These are phyloP conservation scores for Colletotrichum lini DNA, from an alignment of 2,329 filamentous ascomycete species.

Conservation along the genomic window DNA sequence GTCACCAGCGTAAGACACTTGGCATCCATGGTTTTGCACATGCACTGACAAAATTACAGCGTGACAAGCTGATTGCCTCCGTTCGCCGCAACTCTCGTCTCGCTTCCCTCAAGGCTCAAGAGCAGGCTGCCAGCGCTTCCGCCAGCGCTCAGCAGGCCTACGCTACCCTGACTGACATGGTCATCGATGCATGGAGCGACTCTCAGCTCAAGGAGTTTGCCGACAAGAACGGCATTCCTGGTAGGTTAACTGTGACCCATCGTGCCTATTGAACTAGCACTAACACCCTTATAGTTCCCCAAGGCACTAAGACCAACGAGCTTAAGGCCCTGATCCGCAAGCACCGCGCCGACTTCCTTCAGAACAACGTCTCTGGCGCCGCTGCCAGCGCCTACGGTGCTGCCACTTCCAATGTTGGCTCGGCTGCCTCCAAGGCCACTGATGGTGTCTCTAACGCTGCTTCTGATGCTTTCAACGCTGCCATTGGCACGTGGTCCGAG, in stretches of 20 bases:
- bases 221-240: slow-evolving; percentile 86
- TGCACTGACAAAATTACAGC: slow-evolving; percentile 55
- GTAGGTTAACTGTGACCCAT: slow-evolving; percentile 46
- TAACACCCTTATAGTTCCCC: slow-evolving; percentile 75
- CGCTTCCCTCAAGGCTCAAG: slow-evolving; percentile 78
- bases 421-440: slow-evolving; percentile 83
- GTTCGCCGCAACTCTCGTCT: slow-evolving; percentile 93
- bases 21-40: background rate
- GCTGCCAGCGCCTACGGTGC: slow-evolving; percentile 76
- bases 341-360: slow-evolving; percentile 80
- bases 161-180: slow-evolving; percentile 81
- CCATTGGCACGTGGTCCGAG: slow-evolving; percentile 77
- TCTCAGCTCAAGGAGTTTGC: slow-evolving; percentile 90
- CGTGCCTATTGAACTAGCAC: no score
- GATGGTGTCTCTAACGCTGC: slow-evolving; percentile 74
- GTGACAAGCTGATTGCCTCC: slow-evolving; percentile 89
- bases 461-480: slow-evolving; percentile 77
- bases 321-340: slow-evolving; percentile 91
- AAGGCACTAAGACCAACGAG: slow-evolving; percentile 92
- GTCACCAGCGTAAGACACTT: slow-evolving; percentile 69
- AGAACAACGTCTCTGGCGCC: slow-evolving; percentile 72
- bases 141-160: slow-evolving; percentile 79
- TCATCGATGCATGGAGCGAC: slow-evolving; percentile 93
- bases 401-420: slow-evolving; percentile 81
- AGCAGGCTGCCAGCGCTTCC: slow-evolving; percentile 71